Conservation (phyloP, 2,329 filamentous ascomycete genomes). For the Coniella vitis region DNA sequence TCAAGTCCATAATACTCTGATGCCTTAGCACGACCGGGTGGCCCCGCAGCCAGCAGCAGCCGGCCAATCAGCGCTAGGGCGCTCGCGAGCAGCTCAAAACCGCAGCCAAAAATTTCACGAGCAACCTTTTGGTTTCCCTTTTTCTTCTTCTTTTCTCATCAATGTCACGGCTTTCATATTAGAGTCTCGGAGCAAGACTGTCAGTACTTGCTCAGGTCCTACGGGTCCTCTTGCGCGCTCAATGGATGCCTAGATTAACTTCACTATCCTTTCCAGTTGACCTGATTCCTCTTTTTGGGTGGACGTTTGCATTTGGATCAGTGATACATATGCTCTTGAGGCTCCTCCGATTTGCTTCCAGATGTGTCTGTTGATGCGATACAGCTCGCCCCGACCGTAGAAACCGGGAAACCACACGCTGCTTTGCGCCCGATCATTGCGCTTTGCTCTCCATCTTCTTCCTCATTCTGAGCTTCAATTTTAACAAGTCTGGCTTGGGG, state of each 20-base stretch:
- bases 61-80: not conserved
- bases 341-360: not conserved
- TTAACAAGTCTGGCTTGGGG: conserved; percentile 72
- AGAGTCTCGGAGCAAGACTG: conserved; percentile 96
- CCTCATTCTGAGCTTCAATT: conserved; percentile 78
- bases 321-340: conserved; percentile 27
- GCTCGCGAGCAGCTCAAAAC: not conserved
- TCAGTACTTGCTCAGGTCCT: conserved; percentile 91
- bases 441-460: conserved; percentile 25
- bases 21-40: not conserved
- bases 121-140: conserved; percentile 26
- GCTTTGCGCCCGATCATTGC: conserved; percentile 1
- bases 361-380: too few species aligned
- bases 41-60: not conserved
- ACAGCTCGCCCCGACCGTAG: too few species aligned
- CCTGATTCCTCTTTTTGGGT: conserved; percentile 43
- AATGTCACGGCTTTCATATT: conserved; percentile 93
- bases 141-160: conserved; percentile 44
- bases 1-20: not conserved
- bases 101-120: conserved; percentile 18
- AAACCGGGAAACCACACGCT: not conserved
- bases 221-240: conserved; percentile 87
- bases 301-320: conserved; percentile 29
- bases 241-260: conserved; percentile 85
- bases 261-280: conserved; percentile 65